A percentile compares a stretch with the other conserved stretches of the same genome.
These are phyloP conservation scores for Avena eriantha DNA, from an alignment of 176 grass and related monocot species.

Conservation along the genomic window DNA sequence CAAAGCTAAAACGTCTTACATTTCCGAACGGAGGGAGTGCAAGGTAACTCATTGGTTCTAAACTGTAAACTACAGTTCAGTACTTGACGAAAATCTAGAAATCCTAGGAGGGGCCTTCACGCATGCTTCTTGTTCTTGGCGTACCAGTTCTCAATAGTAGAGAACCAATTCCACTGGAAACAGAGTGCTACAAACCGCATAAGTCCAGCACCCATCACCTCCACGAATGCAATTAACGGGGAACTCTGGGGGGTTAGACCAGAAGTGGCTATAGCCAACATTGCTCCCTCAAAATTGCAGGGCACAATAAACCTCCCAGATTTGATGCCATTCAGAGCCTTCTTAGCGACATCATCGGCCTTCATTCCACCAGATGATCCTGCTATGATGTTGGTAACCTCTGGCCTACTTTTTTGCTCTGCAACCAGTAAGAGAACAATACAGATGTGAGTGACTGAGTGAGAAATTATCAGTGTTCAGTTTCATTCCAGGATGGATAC, in stretches of 20 bases:
- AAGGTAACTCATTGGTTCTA: slow-evolving; percentile 5
- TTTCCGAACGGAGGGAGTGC: too few relatives aligned
- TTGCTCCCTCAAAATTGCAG: slow-evolving; percentile 86
- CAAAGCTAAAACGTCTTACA: too few relatives aligned
- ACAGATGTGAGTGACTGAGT: not conserved
- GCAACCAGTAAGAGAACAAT: slow-evolving; percentile 45
- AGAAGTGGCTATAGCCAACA: slow-evolving; percentile 85
- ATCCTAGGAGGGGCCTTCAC: slow-evolving; percentile 24
- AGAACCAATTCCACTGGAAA: slow-evolving; percentile 95
- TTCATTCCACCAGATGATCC: slow-evolving; percentile 85
- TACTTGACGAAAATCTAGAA: not conserved
- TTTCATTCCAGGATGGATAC: not conserved
- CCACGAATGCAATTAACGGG: slow-evolving; percentile 54
- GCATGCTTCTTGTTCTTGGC: slow-evolving; percentile 55
- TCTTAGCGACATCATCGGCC: slow-evolving; percentile 79
- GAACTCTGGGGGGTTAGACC: slow-evolving; percentile 92
- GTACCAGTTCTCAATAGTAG: slow-evolving; percentile 67
- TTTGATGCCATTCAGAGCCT: slow-evolving; percentile 85
- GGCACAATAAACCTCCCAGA: slow-evolving; percentile 74
- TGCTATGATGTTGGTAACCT: slow-evolving; percentile 79
- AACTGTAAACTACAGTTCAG: not conserved
- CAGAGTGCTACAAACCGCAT: slow-evolving; percentile 77
- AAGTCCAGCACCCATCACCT: slow-evolving; percentile 70
- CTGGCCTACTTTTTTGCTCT: slow-evolving; percentile 82
- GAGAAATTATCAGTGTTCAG: not conserved